Conservation (phyloP, 2,329 filamentous ascomycete genomes). For the Trematosphaeria pertusa region DNA sequence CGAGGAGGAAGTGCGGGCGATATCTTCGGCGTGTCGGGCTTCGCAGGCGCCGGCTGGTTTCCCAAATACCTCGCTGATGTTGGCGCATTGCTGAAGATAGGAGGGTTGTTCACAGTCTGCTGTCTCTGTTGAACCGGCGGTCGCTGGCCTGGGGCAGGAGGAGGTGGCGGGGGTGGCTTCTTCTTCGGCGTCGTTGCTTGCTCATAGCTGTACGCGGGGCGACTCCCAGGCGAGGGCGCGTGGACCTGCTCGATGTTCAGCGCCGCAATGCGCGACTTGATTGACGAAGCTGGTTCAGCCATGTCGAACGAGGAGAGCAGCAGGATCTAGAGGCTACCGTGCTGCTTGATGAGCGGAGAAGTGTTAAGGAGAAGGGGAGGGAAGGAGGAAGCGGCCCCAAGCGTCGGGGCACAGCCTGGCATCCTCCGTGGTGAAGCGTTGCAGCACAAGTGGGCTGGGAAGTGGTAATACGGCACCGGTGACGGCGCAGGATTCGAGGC, state of each 20-base stretch:
- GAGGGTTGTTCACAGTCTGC: conserved; percentile 50
- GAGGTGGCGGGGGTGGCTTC: conserved; percentile 46
- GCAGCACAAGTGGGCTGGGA: background rate
- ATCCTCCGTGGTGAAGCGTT: conserved; percentile 6
- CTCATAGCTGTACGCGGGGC: conserved; percentile 46
- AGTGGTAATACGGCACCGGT: conserved; percentile 11
- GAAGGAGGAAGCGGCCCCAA: conserved; percentile 1
- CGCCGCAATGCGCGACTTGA: conserved; percentile 57
- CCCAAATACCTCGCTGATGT: conserved; percentile 42
- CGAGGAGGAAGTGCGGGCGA: conserved; percentile 44
- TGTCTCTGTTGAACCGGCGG: conserved; percentile 40
- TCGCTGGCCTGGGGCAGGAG: conserved; percentile 46
- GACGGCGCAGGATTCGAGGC: background rate
- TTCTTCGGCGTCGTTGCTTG: conserved; percentile 40
- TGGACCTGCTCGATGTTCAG: conserved; percentile 56
- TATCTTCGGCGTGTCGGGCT: conserved; percentile 24
- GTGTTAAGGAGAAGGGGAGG: conserved; percentile 4
- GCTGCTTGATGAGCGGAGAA: background rate
- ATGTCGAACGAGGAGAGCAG: conserved; percentile 25
- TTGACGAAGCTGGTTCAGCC: conserved; percentile 42
- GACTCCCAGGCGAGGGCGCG: conserved; percentile 42
- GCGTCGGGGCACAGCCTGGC: conserved; percentile 11
- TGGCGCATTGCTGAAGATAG: conserved; percentile 45
- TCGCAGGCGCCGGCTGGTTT: conserved; percentile 46
- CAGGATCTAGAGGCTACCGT: background rate